Base-by-base conservation (phyloP, 148 eudicot species). In the Rhododendron griersonianum region DNA sequence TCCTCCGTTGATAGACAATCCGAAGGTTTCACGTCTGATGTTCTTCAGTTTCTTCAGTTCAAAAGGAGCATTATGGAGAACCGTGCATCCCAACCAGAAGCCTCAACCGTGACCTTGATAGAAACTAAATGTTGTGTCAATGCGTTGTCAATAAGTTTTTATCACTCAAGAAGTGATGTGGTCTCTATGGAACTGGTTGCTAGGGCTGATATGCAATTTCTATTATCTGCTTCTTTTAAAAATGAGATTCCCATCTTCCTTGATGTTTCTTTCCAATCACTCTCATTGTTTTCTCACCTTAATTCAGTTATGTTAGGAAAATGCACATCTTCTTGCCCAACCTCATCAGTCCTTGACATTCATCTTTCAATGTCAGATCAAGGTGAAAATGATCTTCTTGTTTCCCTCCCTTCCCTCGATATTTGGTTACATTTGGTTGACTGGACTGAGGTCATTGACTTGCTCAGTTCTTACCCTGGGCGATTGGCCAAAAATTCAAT, bases 401-500 rank as follows among this genome's bases (percentile, higher is more conserved):
- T 95, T 79, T 84, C 88, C 16, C 90, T 95, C 41, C 98, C 99
- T 78, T 91, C 91, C 81, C 44, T 94, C 80, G 91, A 91, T 83
- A 86, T 95, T 84, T 97, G 99, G 99, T 85, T 94, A 84, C 91
- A 93, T 90, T 81, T 90, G 39, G 82, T 45, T 88, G 96, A 97
- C 88, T 97, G 99, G 99, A 74, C 18, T 51, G 81, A 67, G 91
- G 80, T 95, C 44, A 86, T 93, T 80, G 91, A 90, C 84, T 83
- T 91, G 78, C 53, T 93, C 41, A 69, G 48, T 83, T 93, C 89
- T 39, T 91, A 87, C 88, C 33, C 67, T 75, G 65, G 78, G 44
- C 86, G 86, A 82, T 73, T 71, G 77, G 75, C 92, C 55, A 86
- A 83, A 61, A 74, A 57, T n/a, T 84, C 89, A 55, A 84, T 15